Percentiles rank a stretch among this genome's conserved stretches.
Conservation (phyloP, 2,329 filamentous ascomycete species). For the Arthroderma sp. region DNA sequence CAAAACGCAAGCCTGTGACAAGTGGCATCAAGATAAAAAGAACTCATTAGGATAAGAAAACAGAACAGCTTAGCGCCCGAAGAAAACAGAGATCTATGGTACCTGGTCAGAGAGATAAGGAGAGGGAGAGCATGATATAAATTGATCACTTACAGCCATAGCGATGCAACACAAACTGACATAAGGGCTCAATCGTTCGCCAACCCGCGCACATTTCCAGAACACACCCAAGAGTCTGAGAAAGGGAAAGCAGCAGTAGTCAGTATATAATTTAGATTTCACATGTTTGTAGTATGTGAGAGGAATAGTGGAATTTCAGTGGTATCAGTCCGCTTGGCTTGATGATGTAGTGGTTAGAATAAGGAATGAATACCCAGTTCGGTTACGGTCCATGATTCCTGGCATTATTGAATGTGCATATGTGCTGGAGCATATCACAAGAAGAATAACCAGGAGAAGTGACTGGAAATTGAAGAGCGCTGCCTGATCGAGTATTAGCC, state of each 20-base stretch:
- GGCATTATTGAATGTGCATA: slow-evolving; percentile 88
- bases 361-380: slow-evolving; percentile 54
- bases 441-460: slow-evolving; percentile 81
- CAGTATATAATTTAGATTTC: too few relatives aligned
- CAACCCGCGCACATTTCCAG: slow-evolving; percentile 90
- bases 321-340: too few relatives aligned
- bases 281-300: too few relatives aligned
- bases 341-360: not conserved
- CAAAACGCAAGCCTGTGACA: too few relatives aligned
- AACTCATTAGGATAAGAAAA: not conserved
- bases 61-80: slow-evolving; percentile 9
- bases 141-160: slow-evolving; percentile 64
- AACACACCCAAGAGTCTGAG: slow-evolving; percentile 67
- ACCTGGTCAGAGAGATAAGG: not conserved
- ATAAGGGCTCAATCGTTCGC: slow-evolving; percentile 86
- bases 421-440: slow-evolving; percentile 89
- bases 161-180: slow-evolving; percentile 84
- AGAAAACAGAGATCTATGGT: slow-evolving; percentile 11
- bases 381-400: slow-evolving; percentile 80
- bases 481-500: slow-evolving; percentile 43
- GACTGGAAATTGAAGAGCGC: slow-evolving; percentile 99
- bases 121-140: not conserved
- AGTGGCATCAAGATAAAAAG: not conserved
- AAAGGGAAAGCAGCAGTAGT: too few relatives aligned
- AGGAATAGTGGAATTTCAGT: too few relatives aligned